A percentile compares a stretch with the other conserved stretches of the same genome.
phyloP scores from a whole-genome alignment of 805 yeast genomes.

The Ogataea paradorogensis region DNA sequence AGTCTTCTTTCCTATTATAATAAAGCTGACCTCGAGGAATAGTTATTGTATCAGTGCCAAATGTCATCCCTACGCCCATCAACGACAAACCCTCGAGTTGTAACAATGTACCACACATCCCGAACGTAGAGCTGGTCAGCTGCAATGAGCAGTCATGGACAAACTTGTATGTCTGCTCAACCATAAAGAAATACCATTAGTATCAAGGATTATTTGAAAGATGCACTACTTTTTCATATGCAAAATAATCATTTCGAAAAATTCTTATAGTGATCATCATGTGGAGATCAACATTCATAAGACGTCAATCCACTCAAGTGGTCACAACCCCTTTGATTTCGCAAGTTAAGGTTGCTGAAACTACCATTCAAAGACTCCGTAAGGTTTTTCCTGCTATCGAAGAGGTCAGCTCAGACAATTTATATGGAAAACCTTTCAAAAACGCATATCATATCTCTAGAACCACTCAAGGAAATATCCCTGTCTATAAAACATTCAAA shows the following conservation, averaged over 20 bases:
- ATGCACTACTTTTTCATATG: not conserved
- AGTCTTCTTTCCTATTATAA: slow-evolving; percentile 14
- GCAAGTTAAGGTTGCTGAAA: not conserved
- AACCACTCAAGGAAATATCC: slow-evolving; percentile 65
- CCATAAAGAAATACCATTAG: slow-evolving; percentile 8
- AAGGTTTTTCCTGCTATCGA: slow-evolving; percentile 28
- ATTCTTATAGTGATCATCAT: not conserved
- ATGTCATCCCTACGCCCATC: slow-evolving; percentile 16
- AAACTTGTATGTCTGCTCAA: slow-evolving; percentile 12
- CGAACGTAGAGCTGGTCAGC: slow-evolving; percentile 12
- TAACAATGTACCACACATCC: slow-evolving; percentile 11
- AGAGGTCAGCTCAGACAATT: slow-evolving; percentile 23
- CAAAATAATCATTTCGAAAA: not conserved
- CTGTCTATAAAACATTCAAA: slow-evolving; percentile 73
- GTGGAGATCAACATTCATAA: slow-evolving; percentile 10
- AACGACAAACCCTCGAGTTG: slow-evolving; percentile 13
- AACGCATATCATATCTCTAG: slow-evolving; percentile 44
- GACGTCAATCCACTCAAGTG: slow-evolving; percentile 19
- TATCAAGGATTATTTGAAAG: not conserved
- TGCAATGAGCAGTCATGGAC: slow-evolving; percentile 14
- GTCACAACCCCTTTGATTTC: not conserved
- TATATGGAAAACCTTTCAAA: slow-evolving; percentile 34
- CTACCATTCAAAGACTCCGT: slow-evolving; percentile 13
- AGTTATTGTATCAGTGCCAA: slow-evolving; percentile 3
- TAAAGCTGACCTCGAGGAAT: slow-evolving; percentile 13